phyloP scores from a whole-genome alignment of 2,329 filamentous ascomycete genomes.

The Paracorniculantispora psalliotae region DNA sequence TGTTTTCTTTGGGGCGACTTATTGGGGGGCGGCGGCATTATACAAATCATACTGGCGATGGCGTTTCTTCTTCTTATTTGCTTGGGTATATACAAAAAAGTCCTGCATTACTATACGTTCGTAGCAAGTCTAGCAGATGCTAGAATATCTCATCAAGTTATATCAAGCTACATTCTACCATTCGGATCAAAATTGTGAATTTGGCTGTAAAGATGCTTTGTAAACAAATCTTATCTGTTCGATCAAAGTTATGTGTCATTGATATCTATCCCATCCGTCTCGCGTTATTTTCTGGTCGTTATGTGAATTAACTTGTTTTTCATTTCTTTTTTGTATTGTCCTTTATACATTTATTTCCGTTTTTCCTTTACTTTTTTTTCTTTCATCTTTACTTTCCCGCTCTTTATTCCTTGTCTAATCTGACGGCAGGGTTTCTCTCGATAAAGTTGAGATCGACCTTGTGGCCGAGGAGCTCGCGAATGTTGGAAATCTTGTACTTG shows the following conservation, averaged over 20 bases:
- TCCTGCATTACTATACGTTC: neutral
- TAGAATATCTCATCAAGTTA: neutral
- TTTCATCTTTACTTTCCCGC: constrained; percentile 1
- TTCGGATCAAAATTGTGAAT: too few species aligned
- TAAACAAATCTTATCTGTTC: constrained; percentile 1
- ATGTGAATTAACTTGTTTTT: neutral
- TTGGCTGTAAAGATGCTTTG: too few species aligned
- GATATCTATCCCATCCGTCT: too few species aligned
- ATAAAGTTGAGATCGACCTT: constrained; percentile 95
- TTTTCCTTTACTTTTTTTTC: constrained; percentile 1
- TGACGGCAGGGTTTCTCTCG: constrained; percentile 82
- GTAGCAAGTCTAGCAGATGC: neutral
- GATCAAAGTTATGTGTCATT: too few species aligned
- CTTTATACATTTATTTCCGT: constrained; percentile 7
- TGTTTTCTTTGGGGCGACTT: neutral
- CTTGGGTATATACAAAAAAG: neutral
- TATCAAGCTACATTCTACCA: neutral
- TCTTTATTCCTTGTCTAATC: constrained; percentile 76
- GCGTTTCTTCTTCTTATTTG: neutral
- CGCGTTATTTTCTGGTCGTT: too few species aligned
- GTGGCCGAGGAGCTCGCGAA: constrained; percentile 86
- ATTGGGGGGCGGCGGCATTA: neutral
- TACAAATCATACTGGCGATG: constrained; percentile 3
- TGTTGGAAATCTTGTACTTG: constrained; percentile 85
- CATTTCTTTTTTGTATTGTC: neutral